Evolutionary conservation across 2,329 filamentous ascomycete genomes (phyloP), one percentile per base, ranked within the genome.

Genomic region (Fusarium ramigenum): DNA sequence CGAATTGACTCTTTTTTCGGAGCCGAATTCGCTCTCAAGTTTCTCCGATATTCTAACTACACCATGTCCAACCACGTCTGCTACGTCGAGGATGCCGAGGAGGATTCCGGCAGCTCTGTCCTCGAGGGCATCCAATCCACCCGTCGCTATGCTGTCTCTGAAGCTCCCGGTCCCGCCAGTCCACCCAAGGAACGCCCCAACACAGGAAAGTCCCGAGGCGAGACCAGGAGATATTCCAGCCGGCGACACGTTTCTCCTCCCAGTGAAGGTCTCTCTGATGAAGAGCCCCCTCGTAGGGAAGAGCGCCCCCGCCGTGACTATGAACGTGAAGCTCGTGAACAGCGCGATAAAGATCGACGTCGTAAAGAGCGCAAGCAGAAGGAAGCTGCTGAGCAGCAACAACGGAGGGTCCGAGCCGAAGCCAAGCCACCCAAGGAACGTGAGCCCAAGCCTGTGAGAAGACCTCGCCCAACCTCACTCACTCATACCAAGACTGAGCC

Each of bases 71-170:
- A 80, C 34, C 73, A 81, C 75, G 80, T 85, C 61, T 84, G 84
- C 64, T 85, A 84, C 77, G 82, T 87, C 65, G 84, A 89, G 78
- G 88, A 89, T 63, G 85, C 82, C 52, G 86, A 88, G 75, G 86
- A 89, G 74, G 87, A 88, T 57, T 80, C 82, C 18, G 86, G 83
- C 44, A 85, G 84, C 60, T 79, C 82, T 40, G 78, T 84, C 42
- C 80, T 83, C 44, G 80, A 80, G 70, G 84, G 83, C 49, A 82
- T 82, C 25, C 78, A 78, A 69, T 80, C 81, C 66, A 84, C 81
- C 49, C 80, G 82, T 36, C 79, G 77, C 54, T 89, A 88, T 79
- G 87, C 87, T 72, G 81, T 81, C 39, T 87, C 86, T 36, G 80
- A 83, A 59, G 84, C 82, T n/a, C 80, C 83, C 47, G 84, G 81